A percentile compares a stretch with the other conserved stretches of the same genome.
Conservation (phyloP, 2,329 filamentous ascomycete species). For the Hirsutella rhossiliensis region DNA sequence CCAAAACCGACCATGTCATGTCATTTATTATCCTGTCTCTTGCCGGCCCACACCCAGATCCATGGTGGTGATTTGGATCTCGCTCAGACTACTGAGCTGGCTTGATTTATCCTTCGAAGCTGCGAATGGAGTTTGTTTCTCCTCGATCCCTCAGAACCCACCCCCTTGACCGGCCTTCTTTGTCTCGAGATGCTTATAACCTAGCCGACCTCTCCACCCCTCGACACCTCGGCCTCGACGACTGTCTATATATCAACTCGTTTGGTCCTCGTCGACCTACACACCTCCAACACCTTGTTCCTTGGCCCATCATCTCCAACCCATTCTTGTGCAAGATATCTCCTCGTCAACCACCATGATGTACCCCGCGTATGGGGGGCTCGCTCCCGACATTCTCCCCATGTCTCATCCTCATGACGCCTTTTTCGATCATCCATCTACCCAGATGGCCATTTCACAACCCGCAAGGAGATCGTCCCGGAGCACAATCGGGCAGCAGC, state of each 20-base stretch:
- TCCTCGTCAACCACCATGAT: constrained; percentile 12
- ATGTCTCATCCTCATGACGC: constrained; percentile 20
- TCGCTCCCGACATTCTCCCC: constrained; percentile 14
- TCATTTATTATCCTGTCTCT: constrained; percentile 15
- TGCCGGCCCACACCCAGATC: constrained; percentile 24
- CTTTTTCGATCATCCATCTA: constrained; percentile 38
- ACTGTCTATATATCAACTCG: background rate
- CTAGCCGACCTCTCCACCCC: constrained; percentile 12
- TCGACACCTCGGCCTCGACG: background rate
- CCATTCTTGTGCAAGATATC: background rate
- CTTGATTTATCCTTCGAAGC: constrained; percentile 24
- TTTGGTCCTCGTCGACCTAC: background rate
- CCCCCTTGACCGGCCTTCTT: constrained; percentile 8
- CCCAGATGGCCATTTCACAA: constrained; percentile 36
- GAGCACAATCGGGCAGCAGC: constrained; percentile 37
- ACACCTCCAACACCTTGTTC: background rate
- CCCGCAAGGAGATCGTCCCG: constrained; percentile 35
- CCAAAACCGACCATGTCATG: constrained; percentile 7
- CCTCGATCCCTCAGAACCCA: constrained; percentile 17
- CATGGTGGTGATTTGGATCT: constrained; percentile 16
- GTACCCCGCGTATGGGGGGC: constrained; percentile 15
- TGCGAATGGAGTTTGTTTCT: constrained; percentile 16
- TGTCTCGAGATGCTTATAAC: constrained; percentile 16
- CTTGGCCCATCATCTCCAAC: background rate
- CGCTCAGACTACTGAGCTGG: constrained; percentile 15